phyloP scores from a whole-genome alignment of 2,329 filamentous ascomycete genomes.

The Chaetothyriales sp. region DNA sequence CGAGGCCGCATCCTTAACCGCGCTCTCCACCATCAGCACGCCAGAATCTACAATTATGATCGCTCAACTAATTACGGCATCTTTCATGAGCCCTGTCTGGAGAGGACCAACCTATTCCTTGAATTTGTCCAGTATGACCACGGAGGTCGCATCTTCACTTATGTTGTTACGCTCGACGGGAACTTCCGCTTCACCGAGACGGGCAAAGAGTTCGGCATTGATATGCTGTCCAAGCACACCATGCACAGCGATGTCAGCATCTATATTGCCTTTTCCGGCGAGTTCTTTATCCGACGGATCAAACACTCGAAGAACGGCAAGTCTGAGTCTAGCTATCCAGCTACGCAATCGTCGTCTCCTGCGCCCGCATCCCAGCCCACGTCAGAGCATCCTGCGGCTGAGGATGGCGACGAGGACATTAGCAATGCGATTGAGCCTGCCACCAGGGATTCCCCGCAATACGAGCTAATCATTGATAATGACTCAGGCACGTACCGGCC shows the following conservation, averaged over 20 bases:
- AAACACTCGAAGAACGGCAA: slow-evolving; percentile 29
- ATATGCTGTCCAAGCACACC: slow-evolving; percentile 84
- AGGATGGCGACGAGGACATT: background rate
- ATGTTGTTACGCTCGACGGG: slow-evolving; percentile 75
- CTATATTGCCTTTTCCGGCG: slow-evolving; percentile 82
- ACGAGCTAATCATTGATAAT: slow-evolving; percentile 87
- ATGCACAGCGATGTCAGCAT: slow-evolving; percentile 90
- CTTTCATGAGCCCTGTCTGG: slow-evolving; percentile 50
- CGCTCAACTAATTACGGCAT: slow-evolving; percentile 55
- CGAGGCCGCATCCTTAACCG: slow-evolving; percentile 68
- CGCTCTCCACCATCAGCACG: slow-evolving; percentile 79
- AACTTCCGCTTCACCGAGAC: slow-evolving; percentile 87
- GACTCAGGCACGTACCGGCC: slow-evolving; percentile 88
- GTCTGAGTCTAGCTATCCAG: slow-evolving; percentile 3
- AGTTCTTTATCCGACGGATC: slow-evolving; percentile 74
- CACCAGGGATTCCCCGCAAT: slow-evolving; percentile 42
- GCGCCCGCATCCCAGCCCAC: slow-evolving; percentile 22
- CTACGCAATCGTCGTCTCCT: slow-evolving; percentile 34
- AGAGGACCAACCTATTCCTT: slow-evolving; percentile 65
- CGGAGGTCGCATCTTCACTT: slow-evolving; percentile 77
- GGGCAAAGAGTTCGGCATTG: slow-evolving; percentile 86
- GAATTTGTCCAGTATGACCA: slow-evolving; percentile 76
- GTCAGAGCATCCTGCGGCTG: slow-evolving; percentile 27
- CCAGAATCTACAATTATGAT: slow-evolving; percentile 78
- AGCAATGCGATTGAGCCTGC: background rate